Evolutionary conservation across 1,139 yeast genomes (phyloP), one percentile per base, ranked within the genome.

Genomic region (Saccharomyces hybrid): DNA sequence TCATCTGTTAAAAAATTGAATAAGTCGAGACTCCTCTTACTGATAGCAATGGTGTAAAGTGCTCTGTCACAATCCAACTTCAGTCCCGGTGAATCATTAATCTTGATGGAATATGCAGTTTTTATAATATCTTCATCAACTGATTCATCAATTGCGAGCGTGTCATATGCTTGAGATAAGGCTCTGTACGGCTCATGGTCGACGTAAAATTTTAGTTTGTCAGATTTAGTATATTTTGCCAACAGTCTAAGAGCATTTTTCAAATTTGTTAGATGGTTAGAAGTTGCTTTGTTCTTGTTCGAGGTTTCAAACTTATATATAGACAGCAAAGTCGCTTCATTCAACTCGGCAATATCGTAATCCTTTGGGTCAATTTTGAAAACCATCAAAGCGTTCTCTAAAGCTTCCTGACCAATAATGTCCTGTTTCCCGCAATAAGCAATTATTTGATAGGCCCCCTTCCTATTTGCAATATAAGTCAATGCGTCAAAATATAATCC

Each of bases 121-220:
- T 82, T 76, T 4, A 86, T 80, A 47, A 86, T 82, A 56, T 86
- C 95, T 63, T 85, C 93, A 64, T 85, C 95, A 3, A 88, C 84
- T 5, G 81, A 76, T 41, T 79, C 81, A 60, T 80, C 84, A 26
- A 85, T 78, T 14, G 82, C 84, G 50, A 89, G 70, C 14, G 78
- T 76, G 1, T 76, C 76, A 60, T 85, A 81, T 0, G 96, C 95
- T 52, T 81, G 77, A 2, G 69, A 66, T 4, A 81, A 59, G 13
- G 81, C 79, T 42, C 81, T 63, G 50, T 63, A 69, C 2, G 85
- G 77, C 62, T 86, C 91, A 31, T 76, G 73, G 3, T 74, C 75
- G 44, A 86, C 66, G 58, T 73, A 83, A 23, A 73, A 69, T 5
- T 61, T 61, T n/a, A 88, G 63, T 5, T 56, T 61, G 0, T 64